These are phyloP conservation scores for Wallacemonas sp. DNA, from an alignment of 208 protist species.

Conservation along the genomic window DNA sequence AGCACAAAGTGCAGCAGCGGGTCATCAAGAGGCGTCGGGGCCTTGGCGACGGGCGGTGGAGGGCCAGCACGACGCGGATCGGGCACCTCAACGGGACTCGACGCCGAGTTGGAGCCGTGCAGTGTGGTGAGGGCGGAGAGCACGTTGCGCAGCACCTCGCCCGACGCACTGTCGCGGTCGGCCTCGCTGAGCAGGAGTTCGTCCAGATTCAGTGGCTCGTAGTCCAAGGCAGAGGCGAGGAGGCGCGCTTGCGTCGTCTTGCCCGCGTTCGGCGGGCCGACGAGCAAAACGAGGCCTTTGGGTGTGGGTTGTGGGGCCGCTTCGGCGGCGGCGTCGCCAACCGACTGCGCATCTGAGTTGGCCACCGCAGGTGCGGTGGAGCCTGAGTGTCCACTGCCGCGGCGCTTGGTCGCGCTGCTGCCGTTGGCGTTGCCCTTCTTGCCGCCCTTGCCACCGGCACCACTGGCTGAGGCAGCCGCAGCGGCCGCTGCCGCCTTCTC, in stretches of 20 bases:
- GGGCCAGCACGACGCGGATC: background rate
- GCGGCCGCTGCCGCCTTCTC: slow-evolving; percentile 9
- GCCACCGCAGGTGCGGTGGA: background rate
- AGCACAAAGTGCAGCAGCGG: slow-evolving; percentile 12
- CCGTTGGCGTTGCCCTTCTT: slow-evolving; percentile 1
- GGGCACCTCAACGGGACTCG: background rate
- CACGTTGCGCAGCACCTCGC: slow-evolving; percentile 69
- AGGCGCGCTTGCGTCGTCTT: slow-evolving; percentile 64
- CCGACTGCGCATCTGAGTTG: background rate
- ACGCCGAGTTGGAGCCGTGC: background rate
- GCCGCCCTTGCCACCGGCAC: slow-evolving; percentile 7
- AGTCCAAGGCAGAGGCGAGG: slow-evolving; percentile 31
- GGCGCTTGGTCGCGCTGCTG: background rate
- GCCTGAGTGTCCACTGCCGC: background rate
- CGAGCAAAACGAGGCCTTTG: slow-evolving; percentile 56
- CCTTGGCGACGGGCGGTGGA: background rate
- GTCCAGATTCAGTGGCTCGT: slow-evolving; percentile 48
- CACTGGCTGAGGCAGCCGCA: background rate
- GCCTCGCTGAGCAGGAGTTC: slow-evolving; percentile 53
- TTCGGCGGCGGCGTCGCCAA: background rate
- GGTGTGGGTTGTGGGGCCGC: background rate
- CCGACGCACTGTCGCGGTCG: slow-evolving; percentile 72
- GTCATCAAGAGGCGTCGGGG: slow-evolving; percentile 6
- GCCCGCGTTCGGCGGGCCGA: slow-evolving; percentile 75
- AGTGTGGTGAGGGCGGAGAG: slow-evolving; percentile 21